Conservation (phyloP, 2,329 filamentous ascomycete species). For the Colletotrichum lentis region DNA sequence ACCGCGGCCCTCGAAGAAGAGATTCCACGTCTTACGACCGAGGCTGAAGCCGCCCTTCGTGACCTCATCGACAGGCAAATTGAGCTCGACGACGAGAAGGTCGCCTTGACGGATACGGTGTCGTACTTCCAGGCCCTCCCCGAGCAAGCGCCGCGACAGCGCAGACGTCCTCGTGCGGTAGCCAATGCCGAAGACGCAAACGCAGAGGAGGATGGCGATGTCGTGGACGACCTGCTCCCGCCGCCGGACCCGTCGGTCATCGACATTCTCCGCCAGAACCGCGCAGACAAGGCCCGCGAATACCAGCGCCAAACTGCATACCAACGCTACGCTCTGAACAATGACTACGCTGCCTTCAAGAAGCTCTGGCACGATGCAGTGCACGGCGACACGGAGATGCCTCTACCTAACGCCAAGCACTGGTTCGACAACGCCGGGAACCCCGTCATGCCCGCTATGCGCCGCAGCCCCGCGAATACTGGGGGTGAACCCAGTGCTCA, state of each 20-base stretch:
- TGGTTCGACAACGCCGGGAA: constrained; percentile 62
- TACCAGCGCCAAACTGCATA: constrained; percentile 54
- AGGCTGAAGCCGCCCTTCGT: constrained; percentile 58
- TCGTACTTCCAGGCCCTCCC: constrained; percentile 32
- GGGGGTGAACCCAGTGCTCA: constrained; percentile 46
- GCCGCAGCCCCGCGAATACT: constrained; percentile 20
- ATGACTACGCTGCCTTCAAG: constrained; percentile 68
- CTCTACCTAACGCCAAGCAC: constrained; percentile 60
- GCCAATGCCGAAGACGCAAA: constrained; percentile 35
- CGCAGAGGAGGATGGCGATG: constrained; percentile 40
- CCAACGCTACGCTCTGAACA: constrained; percentile 63
- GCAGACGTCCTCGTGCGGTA: constrained; percentile 34
- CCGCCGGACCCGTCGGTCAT: constrained; percentile 42
- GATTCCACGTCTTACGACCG: constrained; percentile 54
- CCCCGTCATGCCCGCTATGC: constrained; percentile 45
- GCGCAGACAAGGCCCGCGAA: constrained; percentile 50
- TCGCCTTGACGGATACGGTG: constrained; percentile 50
- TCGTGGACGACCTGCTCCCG: constrained; percentile 40
- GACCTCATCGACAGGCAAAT: constrained; percentile 59
- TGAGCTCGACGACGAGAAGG: constrained; percentile 59
- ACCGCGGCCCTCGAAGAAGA: constrained; percentile 49
- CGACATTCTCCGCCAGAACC: constrained; percentile 49
- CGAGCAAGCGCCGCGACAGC: constrained; percentile 34
- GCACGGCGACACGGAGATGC: constrained; percentile 58
- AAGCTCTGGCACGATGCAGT: constrained; percentile 64